These are phyloP conservation scores for Cardiosporidium cionae DNA, from an alignment of 169 alveolate genomes.

Conservation along the genomic window DNA sequence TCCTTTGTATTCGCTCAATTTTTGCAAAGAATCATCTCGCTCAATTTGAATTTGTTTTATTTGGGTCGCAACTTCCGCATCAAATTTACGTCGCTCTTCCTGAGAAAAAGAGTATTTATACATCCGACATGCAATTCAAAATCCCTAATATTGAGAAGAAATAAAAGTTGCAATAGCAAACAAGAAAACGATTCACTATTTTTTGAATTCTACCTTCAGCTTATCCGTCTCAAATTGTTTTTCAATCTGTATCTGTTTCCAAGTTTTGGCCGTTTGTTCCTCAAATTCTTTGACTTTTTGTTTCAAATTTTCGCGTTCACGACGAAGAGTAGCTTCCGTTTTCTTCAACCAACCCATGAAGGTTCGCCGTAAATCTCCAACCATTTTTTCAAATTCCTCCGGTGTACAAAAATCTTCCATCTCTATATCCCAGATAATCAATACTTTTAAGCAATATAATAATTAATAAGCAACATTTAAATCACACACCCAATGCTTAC, in stretches of 20 bases:
- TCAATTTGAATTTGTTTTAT: constrained; percentile 67
- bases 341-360: background rate
- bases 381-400: background rate
- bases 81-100: constrained; percentile 64
- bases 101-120: background rate
- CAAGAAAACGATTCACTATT: no score
- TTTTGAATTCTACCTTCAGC: background rate
- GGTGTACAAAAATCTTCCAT: no score
- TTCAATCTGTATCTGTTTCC: constrained; percentile 37
- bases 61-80: constrained; percentile 58
- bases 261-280: constrained; percentile 22
- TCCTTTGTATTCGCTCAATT: constrained; percentile 61
- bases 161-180: background rate
- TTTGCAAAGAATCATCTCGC: constrained; percentile 63
- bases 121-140: background rate
- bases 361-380: background rate
- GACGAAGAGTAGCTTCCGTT: background rate
- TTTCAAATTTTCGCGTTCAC: constrained; percentile 35
- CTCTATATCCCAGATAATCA: no score
- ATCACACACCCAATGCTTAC: no score
- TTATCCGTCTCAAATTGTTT: constrained; percentile 17
- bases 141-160: background rate
- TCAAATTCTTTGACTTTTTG: constrained; percentile 50
- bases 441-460: no score
- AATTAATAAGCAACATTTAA: no score